These are phyloP conservation scores for Starmerella riodocensis DNA, from an alignment of 805 yeast species.

Conservation along the genomic window DNA sequence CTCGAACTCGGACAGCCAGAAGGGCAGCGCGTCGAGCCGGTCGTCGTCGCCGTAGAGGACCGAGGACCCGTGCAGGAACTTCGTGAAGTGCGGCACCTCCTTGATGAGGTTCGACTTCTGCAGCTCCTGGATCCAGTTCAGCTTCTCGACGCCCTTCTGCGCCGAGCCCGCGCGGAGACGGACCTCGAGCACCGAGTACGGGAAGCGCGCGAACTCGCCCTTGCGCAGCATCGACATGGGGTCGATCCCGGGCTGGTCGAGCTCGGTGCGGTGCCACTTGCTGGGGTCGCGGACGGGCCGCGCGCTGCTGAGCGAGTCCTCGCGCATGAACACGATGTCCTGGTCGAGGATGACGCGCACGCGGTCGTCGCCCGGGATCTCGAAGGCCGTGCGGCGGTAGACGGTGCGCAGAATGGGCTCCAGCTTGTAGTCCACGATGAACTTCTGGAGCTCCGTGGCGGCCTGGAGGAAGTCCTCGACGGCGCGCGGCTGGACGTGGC, in stretches of 20 bases:
- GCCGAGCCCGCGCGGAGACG: slow-evolving; percentile 41
- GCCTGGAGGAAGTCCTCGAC: slow-evolving; percentile 41
- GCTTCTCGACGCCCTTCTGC: slow-evolving; percentile 26
- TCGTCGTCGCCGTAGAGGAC: slow-evolving; percentile 81
- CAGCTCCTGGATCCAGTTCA: slow-evolving; percentile 72
- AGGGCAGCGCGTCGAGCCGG: slow-evolving; percentile 75
- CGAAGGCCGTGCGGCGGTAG: slow-evolving; percentile 88
- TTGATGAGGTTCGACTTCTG: slow-evolving; percentile 72
- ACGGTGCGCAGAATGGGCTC: slow-evolving; percentile 80
- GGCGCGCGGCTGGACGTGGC: slow-evolving; percentile 41
- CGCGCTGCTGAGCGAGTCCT: slow-evolving; percentile 70
- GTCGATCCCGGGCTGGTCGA: slow-evolving; percentile 56
- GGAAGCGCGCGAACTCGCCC: slow-evolving; percentile 76
- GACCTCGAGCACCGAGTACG: slow-evolving; percentile 67
- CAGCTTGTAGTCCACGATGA: slow-evolving; percentile 50
- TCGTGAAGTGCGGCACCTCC: slow-evolving; percentile 87
- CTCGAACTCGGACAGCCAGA: slow-evolving; percentile 89
- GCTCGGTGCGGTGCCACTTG: slow-evolving; percentile 85
- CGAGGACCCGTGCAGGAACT: slow-evolving; percentile 86
- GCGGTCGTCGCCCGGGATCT: slow-evolving; percentile 93
- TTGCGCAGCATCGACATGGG: slow-evolving; percentile 66
- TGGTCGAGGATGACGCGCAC: slow-evolving; percentile 84
- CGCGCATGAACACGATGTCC: slow-evolving; percentile 75
- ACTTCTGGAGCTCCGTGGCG: slow-evolving; percentile 47
- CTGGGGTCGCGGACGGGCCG: slow-evolving; percentile 82